Evolutionary conservation across 257 asterid species (phyloP).

Genomic region (Lithospermum erythrorhizon): DNA sequence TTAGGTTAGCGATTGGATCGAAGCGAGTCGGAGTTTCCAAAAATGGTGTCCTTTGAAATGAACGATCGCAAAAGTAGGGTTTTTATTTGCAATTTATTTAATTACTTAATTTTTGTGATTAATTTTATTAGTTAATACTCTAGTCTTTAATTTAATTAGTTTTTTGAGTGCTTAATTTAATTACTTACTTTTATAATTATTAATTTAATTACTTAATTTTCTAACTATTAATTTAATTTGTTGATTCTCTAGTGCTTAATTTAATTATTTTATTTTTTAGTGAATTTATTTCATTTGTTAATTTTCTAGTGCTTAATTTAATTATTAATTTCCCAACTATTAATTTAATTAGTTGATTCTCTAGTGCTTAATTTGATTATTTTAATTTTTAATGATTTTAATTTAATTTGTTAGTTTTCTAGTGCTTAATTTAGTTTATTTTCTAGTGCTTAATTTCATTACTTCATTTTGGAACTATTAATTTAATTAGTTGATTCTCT

Average conservation of each 20-base stretch:
- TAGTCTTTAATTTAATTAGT: neutral
- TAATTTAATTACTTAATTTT: neutral
- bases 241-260: neutral
- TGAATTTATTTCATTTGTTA: no score
- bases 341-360: neutral
- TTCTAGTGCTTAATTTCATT: no score
- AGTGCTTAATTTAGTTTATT: no score
- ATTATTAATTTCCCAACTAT: neutral
- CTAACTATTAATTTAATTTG: neutral
- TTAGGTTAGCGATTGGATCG: slow-evolving; percentile 10
- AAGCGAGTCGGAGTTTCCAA: slow-evolving; percentile 24
- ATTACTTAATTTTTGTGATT: no score
- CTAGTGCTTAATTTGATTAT: no score
- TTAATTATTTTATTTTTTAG: no score
- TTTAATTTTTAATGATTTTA: no score
- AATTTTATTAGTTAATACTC: neutral
- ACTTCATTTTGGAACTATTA: no score
- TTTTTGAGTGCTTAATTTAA: neutral
- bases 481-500: no score
- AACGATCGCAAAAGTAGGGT: slow-evolving; percentile 67
- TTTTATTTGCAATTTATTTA: neutral
- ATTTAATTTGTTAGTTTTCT: no score
- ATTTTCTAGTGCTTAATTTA: neutral
- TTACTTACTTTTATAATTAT: no score
- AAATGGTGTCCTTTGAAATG: slow-evolving; percentile 79